Conservation (phyloP, 129 eudicot genomes). For the Centaurea solstitialis region DNA sequence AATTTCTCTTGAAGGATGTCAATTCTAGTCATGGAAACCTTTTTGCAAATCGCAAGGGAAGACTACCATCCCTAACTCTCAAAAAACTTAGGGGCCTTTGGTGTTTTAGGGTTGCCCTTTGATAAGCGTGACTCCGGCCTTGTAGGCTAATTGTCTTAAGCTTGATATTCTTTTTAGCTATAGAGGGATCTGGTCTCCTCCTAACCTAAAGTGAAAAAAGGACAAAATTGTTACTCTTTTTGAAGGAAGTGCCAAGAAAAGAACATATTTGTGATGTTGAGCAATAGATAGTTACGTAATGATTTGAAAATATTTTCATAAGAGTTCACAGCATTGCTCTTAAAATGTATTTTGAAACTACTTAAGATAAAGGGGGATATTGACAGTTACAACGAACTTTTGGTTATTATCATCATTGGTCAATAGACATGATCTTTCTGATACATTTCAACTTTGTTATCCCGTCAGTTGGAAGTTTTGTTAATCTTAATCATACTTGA, state of each 20-base stretch:
- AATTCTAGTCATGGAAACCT: neutral
- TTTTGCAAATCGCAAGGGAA: constrained; percentile 5
- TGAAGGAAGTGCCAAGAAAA: neutral
- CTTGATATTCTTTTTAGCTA: neutral
- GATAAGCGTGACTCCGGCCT: neutral
- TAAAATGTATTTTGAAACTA: neutral
- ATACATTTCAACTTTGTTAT: neutral
- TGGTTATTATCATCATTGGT: neutral
- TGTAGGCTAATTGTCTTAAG: neutral
- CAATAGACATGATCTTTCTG: neutral
- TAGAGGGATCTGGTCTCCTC: constrained; percentile 8
- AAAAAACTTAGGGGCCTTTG: neutral
- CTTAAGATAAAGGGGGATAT: constrained; percentile 18
- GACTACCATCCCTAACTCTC: neutral
- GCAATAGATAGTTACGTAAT: constrained; percentile 6
- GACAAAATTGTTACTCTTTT: constrained; percentile 1
- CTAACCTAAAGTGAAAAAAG: constrained; percentile 8
- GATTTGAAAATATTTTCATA: neutral
- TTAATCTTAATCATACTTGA: neutral
- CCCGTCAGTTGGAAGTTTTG: neutral
- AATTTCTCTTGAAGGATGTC: neutral
- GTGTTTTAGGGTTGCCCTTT: constrained; percentile 1
- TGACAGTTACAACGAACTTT: neutral
- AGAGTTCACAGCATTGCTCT: neutral
- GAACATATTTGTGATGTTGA: constrained; percentile 7